Evolutionary conservation across 192 early-diverging fungal species (phyloP), one percentile per base, ranked within the genome.

Genomic region (Coemansia sp.): DNA sequence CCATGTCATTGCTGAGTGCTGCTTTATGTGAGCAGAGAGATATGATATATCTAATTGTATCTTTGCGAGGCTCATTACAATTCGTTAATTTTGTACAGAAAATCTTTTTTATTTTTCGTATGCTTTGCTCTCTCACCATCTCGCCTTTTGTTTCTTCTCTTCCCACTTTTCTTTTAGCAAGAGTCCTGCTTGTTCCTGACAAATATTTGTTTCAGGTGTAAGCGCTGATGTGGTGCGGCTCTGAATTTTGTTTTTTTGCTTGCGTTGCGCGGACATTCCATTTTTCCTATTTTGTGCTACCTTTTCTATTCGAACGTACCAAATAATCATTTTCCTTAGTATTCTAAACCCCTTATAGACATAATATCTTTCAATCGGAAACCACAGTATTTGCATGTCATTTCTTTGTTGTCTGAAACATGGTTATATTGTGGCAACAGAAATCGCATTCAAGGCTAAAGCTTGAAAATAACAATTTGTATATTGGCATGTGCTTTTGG

Each of bases 261-360:
- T 54, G 51, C 51, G 51, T 54, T 54, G 4, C 12, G 51, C 51
- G 51, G 51, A 54, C 51, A 54, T 54, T 54, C 19, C 51, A 54
- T 54, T 54, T 25, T 54, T 20, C 51, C 20, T 25, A 25, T 25
- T 54, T 54, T 1, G 48, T 54, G 51, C 22, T 54, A 25, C 25
- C 9, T 54, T 54, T 50, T 54, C 25, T 54, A 22, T 25, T 54
- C 17, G 25, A 54, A 19, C 51, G 51, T 22, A 19, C 25, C 51
- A 54, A 25, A 54, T 54, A 54, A 54, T 54, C 51, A 20, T 50
- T 54, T 54, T 54, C 51, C 51, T 17, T 54, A 25, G 11, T 20
- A 6, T 25, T 20, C 22, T 54, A 25, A 8, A 4, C 14, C 14
- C 22, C 8, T 54, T 25, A 4, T 20, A 12, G 51, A 9, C 20